phyloP scores from a whole-genome alignment of 129 eudicot genomes.

The Chrysanthemum lavandulifolium region DNA sequence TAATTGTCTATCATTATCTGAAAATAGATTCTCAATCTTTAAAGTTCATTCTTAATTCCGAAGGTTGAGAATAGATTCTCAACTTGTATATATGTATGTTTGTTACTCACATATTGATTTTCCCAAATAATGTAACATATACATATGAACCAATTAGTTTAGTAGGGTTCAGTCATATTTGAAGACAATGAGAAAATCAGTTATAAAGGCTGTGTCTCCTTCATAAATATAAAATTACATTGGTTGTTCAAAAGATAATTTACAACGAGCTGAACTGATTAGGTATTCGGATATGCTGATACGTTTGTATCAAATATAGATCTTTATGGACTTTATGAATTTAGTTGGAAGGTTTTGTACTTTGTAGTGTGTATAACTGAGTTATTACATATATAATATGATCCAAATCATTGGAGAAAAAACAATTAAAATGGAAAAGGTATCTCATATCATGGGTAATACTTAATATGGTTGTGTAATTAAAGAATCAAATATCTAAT shows the following conservation, averaged over 20 bases:
- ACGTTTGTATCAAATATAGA: neutral
- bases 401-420: constrained; percentile 7
- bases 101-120: too few relatives aligned
- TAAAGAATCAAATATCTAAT: constrained; percentile 23
- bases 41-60: neutral
- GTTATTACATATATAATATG: neutral
- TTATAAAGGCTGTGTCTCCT: constrained; percentile 3
- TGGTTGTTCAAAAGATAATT: neutral
- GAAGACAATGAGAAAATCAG: neutral
- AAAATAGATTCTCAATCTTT: neutral
- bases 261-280: neutral
- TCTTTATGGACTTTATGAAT: neutral
- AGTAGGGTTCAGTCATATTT: neutral
- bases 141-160: too few relatives aligned
- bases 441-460: constrained; percentile 14
- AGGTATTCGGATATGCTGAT: neutral
- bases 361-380: neutral
- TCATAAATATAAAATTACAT: neutral
- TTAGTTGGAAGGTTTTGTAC: neutral
- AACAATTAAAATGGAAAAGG: constrained; percentile 3
- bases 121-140: too few relatives aligned
- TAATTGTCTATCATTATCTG: constrained; percentile 15
- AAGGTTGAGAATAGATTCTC: too few relatives aligned
- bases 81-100: too few relatives aligned
- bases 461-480: constrained; percentile 21